Conservation (phyloP, 495 filamentous ascomycete species). For the Neurospora sp. region DNA sequence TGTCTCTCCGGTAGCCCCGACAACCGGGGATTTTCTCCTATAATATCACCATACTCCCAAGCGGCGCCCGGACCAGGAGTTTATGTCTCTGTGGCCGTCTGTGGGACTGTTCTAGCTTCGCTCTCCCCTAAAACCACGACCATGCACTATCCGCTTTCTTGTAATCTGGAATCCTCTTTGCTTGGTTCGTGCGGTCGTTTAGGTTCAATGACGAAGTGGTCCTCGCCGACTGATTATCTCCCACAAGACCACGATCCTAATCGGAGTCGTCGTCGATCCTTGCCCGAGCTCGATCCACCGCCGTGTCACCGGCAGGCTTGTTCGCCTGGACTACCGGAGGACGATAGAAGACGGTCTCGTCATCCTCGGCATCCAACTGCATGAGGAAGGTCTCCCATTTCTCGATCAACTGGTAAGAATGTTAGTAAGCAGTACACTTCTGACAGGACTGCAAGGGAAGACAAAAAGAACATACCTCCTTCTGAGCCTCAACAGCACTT, state of each 20-base stretch:
- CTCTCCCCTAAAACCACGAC: not conserved
- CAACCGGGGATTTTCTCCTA: not conserved
- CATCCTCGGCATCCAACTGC: conserved; percentile 88
- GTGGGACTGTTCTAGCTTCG: not conserved
- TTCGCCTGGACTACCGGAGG: conserved; percentile 41
- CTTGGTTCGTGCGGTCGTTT: not conserved
- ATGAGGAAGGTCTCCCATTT: conserved; percentile 97
- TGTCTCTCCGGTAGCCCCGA: not conserved
- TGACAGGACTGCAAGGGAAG: not conserved
- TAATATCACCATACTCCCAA: not conserved
- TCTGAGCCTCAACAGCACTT: conserved; percentile 93
- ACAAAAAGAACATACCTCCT: conserved; percentile 59
- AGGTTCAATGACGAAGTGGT: conserved; percentile 4
- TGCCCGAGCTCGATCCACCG: conserved; percentile 39
- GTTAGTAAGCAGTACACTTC: conserved; percentile 5
- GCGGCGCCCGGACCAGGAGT: not conserved
- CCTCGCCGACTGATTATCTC: conserved; percentile 4
- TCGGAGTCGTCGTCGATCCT: conserved; percentile 44
- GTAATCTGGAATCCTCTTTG: not conserved
- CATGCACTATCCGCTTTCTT: not conserved
- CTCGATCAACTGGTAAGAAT: conserved; percentile 71
- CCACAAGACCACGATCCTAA: conserved; percentile 16
- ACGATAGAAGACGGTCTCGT: conserved; percentile 68
- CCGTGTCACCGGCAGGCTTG: conserved; percentile 37
- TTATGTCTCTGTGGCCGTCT: not conserved